Evolutionary conservation across 345 rosid species (phyloP).

Genomic region (Lumnitzera racemosa): DNA sequence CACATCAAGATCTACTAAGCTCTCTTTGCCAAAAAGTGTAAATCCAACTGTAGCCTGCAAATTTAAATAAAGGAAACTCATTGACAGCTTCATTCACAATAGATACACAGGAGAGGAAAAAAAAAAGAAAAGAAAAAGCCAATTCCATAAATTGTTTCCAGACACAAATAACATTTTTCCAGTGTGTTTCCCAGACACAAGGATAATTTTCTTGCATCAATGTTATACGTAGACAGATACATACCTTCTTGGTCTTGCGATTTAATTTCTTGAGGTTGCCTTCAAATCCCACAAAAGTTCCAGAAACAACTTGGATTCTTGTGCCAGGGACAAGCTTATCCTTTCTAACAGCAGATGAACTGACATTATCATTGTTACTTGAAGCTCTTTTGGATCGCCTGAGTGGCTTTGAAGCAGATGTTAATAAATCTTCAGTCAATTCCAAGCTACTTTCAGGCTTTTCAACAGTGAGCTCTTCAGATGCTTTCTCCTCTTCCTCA

Average conservation of each 20-base stretch:
- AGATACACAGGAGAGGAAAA: background rate
- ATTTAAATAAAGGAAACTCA: constrained; percentile 2
- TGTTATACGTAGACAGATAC: background rate
- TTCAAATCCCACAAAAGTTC: constrained; percentile 63
- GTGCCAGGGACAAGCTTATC: constrained; percentile 50
- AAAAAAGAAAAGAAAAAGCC: background rate
- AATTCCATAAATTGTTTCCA: background rate
- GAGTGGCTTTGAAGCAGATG: constrained; percentile 32
- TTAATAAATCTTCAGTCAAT: constrained; percentile 13
- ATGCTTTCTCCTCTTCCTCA: constrained; percentile 33
- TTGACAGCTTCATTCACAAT: background rate
- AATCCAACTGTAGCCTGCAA: constrained; percentile 83
- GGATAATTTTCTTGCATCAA: background rate
- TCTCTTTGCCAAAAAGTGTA: constrained; percentile 83
- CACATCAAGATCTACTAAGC: constrained; percentile 62
- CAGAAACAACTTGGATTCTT: constrained; percentile 64
- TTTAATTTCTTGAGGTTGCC: constrained; percentile 71
- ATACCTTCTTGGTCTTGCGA: constrained; percentile 70
- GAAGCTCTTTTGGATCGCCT: constrained; percentile 24
- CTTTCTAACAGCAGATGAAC: constrained; percentile 17
- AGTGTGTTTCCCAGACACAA: background rate
- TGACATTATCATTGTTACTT: constrained; percentile 9
- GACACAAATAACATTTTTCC: background rate
- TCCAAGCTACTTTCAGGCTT: constrained; percentile 25
- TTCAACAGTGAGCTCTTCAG: constrained; percentile 15